phyloP scores from a whole-genome alignment of 768 basidiomycete species.

The Amanita muscaria region DNA sequence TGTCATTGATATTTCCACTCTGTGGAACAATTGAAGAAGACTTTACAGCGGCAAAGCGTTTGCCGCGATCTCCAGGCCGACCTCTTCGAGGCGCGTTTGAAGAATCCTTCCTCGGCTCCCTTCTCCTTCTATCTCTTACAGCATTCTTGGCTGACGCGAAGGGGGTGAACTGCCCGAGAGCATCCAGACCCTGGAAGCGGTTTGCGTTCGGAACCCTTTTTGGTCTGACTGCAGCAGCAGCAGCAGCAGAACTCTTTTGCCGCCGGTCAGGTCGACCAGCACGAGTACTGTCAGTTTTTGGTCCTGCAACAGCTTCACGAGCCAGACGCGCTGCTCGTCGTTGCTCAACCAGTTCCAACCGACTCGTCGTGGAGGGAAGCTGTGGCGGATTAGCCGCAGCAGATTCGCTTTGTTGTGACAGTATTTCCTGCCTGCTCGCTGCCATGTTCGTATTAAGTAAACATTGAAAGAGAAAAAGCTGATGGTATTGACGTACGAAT shows the following conservation, averaged over 20 bases:
- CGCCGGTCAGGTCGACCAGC: neutral
- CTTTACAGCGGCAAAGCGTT: neutral
- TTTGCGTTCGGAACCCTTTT: neutral
- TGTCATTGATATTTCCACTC: neutral
- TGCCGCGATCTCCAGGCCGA: neutral
- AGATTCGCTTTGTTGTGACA: neutral
- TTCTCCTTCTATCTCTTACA: neutral
- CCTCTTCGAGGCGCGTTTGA: neutral
- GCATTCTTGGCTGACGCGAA: neutral
- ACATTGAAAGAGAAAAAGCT: neutral
- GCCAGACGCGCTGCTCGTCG: conserved; percentile 15
- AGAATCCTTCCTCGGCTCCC: neutral
- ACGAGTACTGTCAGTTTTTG: too few species aligned
- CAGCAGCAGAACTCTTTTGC: neutral
- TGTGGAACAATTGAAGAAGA: neutral
- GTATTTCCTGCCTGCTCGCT: conserved; percentile 14
- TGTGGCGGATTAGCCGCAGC: neutral
- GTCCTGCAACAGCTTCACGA: conserved; percentile 9
- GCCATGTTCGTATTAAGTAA: conserved; percentile 8
- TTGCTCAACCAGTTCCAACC: conserved; percentile 8
- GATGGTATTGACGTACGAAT: conserved; percentile 25
- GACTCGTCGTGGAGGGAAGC: neutral
- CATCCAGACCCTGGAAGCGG: neutral
- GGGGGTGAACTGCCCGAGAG: neutral
- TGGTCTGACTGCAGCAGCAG: too few species aligned